These are phyloP conservation scores for Albizia julibrissin DNA, from an alignment of 306 rosid genomes.

Conservation along the genomic window DNA sequence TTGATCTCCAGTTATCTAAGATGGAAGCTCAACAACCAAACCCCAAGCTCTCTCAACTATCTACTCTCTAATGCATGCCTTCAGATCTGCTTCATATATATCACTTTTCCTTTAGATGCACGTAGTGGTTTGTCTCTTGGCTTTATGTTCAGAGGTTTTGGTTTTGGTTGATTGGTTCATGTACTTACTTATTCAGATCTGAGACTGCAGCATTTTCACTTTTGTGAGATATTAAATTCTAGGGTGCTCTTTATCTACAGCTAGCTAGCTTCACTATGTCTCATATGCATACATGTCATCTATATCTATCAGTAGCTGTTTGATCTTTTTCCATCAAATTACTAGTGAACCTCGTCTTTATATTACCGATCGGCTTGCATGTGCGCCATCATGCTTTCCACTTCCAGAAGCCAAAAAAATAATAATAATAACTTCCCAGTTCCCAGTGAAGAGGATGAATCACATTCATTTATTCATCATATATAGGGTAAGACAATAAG, in stretches of 20 bases:
- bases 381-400: not conserved
- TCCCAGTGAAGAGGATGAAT: not conserved
- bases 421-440: not conserved
- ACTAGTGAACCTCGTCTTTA: not conserved
- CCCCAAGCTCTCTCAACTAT: not conserved
- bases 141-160: not conserved
- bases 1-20: constrained; percentile 13
- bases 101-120: not conserved
- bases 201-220: not conserved
- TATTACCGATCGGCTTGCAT: no score
- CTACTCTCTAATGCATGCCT: not conserved
- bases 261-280: not conserved
- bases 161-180: not conserved
- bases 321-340: not conserved
- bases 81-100: not conserved
- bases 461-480: not conserved
- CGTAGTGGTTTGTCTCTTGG: not conserved
- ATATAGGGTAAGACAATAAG: no score
- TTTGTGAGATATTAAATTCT: not conserved
- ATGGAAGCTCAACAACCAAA: constrained; percentile 6
- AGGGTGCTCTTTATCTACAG: not conserved
- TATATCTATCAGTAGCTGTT: not conserved
- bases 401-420: not conserved
- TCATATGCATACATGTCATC: not conserved
- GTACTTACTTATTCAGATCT: not conserved